phyloP scores from a whole-genome alignment of 2,329 filamentous ascomycete species.

The Lasiodiplodia gonubiensis region DNA sequence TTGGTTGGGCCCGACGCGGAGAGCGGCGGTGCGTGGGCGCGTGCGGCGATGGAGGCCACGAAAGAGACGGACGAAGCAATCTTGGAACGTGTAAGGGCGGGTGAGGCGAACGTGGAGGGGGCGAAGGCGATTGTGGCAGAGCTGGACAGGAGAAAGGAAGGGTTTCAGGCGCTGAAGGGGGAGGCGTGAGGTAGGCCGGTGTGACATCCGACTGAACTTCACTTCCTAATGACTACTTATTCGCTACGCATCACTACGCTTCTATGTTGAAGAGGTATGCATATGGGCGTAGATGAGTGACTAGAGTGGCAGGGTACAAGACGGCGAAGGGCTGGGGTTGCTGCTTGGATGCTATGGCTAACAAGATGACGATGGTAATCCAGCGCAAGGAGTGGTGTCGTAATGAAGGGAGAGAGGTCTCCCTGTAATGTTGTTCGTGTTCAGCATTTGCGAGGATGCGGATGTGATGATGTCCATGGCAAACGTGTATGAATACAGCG shows the following conservation, averaged over 20 bases:
- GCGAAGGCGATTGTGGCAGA: slow-evolving; percentile 27
- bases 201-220: background rate
- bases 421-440: no score
- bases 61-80: slow-evolving; percentile 13
- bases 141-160: slow-evolving; percentile 13
- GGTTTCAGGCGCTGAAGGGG: slow-evolving; percentile 1
- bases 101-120: background rate
- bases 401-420: background rate
- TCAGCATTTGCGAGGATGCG: no score
- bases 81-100: background rate
- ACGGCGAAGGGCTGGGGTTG: background rate
- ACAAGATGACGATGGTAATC: background rate
- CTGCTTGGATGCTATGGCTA: background rate
- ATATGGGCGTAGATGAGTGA: background rate
- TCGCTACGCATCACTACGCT: background rate
- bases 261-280: background rate
- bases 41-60: slow-evolving; percentile 24
- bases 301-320: background rate
- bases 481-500: no score
- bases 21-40: slow-evolving; percentile 28
- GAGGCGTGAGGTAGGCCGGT: background rate
- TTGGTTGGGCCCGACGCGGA: slow-evolving; percentile 40
- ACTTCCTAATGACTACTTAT: background rate
- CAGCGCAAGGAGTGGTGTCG: background rate
- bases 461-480: no score